Evolutionary conservation across 78 protist genomes (phyloP).

Genomic region (Guillardia theta): DNA sequence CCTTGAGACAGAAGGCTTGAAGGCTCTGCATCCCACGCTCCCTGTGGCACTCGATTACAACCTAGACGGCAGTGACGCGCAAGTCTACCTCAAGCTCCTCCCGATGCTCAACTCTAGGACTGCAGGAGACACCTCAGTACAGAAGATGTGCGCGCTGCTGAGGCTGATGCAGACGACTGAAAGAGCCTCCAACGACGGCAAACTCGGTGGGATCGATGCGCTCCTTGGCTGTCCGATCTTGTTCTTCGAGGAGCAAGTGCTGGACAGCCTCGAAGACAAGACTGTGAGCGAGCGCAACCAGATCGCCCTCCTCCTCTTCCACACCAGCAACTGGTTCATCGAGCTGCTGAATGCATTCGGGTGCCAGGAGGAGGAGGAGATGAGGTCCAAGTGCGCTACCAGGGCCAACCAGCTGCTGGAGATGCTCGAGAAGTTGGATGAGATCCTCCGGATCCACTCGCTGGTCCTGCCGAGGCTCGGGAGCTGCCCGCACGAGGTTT

Average conservation of each 20-base stretch:
- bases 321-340: neutral
- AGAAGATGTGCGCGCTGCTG: neutral
- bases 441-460: neutral
- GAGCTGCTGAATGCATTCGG: neutral
- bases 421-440: neutral
- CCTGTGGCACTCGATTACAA: neutral
- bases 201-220: neutral
- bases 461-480: neutral
- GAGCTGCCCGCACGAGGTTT: too few relatives aligned
- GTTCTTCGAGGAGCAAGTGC: neutral
- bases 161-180: neutral
- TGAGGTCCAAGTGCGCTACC: neutral
- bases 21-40: neutral
- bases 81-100: neutral
- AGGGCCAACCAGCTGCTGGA: neutral
- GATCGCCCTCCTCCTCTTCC: neutral
- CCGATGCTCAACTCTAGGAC: too few relatives aligned
- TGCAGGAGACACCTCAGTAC: too few relatives aligned
- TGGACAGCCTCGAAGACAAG: neutral
- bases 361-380: neutral
- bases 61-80: neutral
- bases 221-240: neutral
- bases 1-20: neutral
- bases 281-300: neutral
- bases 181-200: neutral